These are phyloP conservation scores for Aspergillus chevalieri DNA, from an alignment of 2,329 filamentous ascomycete species.

Conservation along the genomic window DNA sequence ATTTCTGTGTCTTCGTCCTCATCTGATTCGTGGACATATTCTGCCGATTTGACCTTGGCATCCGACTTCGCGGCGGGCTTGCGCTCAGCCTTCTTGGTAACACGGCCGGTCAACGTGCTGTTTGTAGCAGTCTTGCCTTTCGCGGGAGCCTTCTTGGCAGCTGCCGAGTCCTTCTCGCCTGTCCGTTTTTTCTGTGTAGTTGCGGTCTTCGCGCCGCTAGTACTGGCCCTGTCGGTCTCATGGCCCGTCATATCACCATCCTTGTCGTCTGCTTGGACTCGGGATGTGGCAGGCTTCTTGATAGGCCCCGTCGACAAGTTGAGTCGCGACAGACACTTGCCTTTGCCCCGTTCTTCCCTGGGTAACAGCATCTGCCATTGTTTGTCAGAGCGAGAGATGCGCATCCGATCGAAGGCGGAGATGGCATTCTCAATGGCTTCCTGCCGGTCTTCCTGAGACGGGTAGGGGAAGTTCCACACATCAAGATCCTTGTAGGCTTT, in stretches of 20 bases:
- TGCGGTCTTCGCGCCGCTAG: constrained; percentile 19
- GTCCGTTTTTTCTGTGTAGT: constrained; percentile 31
- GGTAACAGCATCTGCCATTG: constrained; percentile 59
- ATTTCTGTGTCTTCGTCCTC: constrained; percentile 44
- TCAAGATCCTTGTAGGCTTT: constrained; percentile 57
- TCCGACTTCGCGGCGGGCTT: constrained; percentile 33
- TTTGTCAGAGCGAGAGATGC: constrained; percentile 54
- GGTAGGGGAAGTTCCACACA: constrained; percentile 56
- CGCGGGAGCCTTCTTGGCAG: constrained; percentile 37
- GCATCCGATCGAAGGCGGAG: constrained; percentile 57
- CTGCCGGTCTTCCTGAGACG: constrained; percentile 49
- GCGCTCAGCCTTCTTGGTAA: constrained; percentile 42
- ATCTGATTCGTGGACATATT: constrained; percentile 49
- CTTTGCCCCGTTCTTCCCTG: constrained; percentile 56
- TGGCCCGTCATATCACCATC: constrained; percentile 30
- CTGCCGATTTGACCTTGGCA: constrained; percentile 48
- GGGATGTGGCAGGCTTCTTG: constrained; percentile 33
- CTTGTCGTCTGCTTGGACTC: constrained; percentile 34
- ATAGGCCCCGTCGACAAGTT: constrained; percentile 43
- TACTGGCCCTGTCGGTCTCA: constrained; percentile 30
- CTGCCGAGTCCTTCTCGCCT: constrained; percentile 34
- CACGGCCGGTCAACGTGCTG: constrained; percentile 38
- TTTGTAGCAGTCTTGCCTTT: constrained; percentile 47
- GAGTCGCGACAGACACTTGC: constrained; percentile 55
- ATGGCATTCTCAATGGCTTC: constrained; percentile 58